These are phyloP conservation scores for Neurospora pannonica DNA, from an alignment of 495 filamentous ascomycete genomes.

Conservation along the genomic window DNA sequence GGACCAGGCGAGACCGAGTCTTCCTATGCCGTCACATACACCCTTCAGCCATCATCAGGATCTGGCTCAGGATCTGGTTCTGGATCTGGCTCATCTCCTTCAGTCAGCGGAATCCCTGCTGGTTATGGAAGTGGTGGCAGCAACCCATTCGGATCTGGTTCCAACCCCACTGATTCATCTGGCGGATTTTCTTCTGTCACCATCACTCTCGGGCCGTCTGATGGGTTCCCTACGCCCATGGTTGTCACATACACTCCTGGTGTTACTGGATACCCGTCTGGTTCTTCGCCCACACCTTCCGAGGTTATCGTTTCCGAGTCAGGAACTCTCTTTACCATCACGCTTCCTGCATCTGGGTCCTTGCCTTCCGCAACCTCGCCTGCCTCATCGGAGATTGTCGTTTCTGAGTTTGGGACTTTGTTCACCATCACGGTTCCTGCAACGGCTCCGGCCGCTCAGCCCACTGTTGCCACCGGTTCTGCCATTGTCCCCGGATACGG, in stretches of 20 bases:
- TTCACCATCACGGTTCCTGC: not conserved
- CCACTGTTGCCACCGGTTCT: not conserved
- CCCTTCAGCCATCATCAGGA: not conserved
- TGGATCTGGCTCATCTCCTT: not conserved
- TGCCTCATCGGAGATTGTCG: not conserved
- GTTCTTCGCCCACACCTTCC: not conserved
- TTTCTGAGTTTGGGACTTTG: not conserved
- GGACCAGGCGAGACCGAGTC: not conserved
- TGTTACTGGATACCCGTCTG: not conserved
- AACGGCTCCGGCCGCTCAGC: not conserved
- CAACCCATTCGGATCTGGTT: not conserved
- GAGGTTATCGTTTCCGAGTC: not conserved
- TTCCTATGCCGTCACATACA: constrained; percentile 17
- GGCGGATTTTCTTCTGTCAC: not conserved
- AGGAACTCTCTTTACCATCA: not conserved
- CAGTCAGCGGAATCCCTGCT: not conserved
- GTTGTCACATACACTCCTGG: constrained; percentile 9
- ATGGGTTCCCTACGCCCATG: constrained; percentile 3
- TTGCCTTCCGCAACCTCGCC: not conserved
- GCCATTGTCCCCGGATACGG: not conserved
- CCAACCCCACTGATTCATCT: not conserved
- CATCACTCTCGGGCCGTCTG: constrained; percentile 2
- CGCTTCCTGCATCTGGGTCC: not conserved
- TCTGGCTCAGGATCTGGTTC: not conserved
- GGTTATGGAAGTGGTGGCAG: constrained; percentile 1